Percentiles rank a stretch among this genome's conserved stretches.
These are phyloP conservation scores for Endoconidiophora laricicola DNA, from an alignment of 2,329 filamentous ascomycete species.

Conservation along the genomic window DNA sequence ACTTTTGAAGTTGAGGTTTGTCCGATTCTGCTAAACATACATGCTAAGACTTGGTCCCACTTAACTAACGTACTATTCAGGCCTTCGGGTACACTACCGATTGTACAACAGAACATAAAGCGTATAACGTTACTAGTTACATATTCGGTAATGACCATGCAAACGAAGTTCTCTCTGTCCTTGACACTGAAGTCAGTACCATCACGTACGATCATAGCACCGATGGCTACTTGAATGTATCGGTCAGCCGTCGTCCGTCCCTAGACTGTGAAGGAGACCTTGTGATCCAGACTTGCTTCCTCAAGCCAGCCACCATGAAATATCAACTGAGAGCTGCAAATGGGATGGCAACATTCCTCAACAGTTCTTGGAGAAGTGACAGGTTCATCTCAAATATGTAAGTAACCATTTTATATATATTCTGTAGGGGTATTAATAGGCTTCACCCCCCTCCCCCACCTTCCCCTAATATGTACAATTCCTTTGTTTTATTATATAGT, in stretches of 20 bases:
- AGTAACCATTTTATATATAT: neutral
- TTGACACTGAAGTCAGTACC: slow-evolving; percentile 1
- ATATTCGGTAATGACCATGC: neutral
- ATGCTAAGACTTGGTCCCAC: too few relatives aligned
- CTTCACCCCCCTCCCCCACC: too few relatives aligned
- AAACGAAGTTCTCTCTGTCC: slow-evolving; percentile 1
- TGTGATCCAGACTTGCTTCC: slow-evolving; percentile 9
- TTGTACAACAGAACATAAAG: neutral
- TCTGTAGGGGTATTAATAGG: neutral
- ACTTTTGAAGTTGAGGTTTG: slow-evolving; percentile 8
- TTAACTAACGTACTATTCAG: neutral
- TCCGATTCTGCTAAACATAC: neutral
- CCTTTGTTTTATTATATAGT: neutral
- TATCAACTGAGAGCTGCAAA: slow-evolving; percentile 7
- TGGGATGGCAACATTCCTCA: slow-evolving; percentile 4
- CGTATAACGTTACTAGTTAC: slow-evolving; percentile 8
- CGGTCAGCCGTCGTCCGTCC: slow-evolving; percentile 8
- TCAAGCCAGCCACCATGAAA: slow-evolving; percentile 10
- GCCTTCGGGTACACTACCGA: slow-evolving; percentile 10
- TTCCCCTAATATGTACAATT: neutral
- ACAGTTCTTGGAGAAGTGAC: slow-evolving; percentile 10
- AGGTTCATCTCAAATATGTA: slow-evolving; percentile 6
- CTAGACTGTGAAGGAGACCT: slow-evolving; percentile 9
- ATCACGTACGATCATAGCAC: neutral
- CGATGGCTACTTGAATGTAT: slow-evolving; percentile 11